Base-by-base conservation (phyloP, 2,329 filamentous ascomycete species). In the Claviceps pusilla region DNA sequence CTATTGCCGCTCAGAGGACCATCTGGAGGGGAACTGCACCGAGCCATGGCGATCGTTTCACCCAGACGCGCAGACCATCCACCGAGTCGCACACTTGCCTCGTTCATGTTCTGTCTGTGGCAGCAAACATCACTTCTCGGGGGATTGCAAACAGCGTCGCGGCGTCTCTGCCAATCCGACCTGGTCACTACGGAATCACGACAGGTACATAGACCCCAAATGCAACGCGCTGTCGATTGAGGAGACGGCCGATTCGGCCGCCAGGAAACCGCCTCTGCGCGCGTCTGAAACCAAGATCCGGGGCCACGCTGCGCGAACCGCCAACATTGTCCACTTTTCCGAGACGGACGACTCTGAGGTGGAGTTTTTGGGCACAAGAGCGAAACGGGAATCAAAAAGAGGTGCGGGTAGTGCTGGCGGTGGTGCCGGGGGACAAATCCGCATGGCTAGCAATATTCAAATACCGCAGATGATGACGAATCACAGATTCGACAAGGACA, bases 11-110 rank as follows among this genome's bases (percentile, higher is more conserved):
- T 74, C 74, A 7, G 58, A 62, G 3, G 70, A 75, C 9, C 85
- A 89, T 60, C 59, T 74, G 9, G 84, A 87, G 62, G 63, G 70
- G 12, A 67, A 75, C 2, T 88, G 85, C 64, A 74, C 77, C 53
- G 69, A 74, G 50, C 68, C 83, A 29, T 87, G 82, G 82, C 72
- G 76, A 55, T 79, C 73, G 19, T 83, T 76, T 62, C 64, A 68
- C 12, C 72, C 71, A 2, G 65, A 68, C 14, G 60, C 67, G 10
- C 62, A 67, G 16, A 65, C 66, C 14, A 67, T 73, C 50, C 71
- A 69, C 55, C 79, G 72, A 56, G 78, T 83, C 43, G 67, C 67
- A 50, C 64, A 66, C 35, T 71, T 84, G 24, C 71, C 72, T 0
- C 66, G 72, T 0, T 76, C 72, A 53, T 84, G 82, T 65, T 80